Evolutionary conservation across 495 filamentous ascomycete species (phyloP).

Genomic region (Trichoderma reesei): DNA sequence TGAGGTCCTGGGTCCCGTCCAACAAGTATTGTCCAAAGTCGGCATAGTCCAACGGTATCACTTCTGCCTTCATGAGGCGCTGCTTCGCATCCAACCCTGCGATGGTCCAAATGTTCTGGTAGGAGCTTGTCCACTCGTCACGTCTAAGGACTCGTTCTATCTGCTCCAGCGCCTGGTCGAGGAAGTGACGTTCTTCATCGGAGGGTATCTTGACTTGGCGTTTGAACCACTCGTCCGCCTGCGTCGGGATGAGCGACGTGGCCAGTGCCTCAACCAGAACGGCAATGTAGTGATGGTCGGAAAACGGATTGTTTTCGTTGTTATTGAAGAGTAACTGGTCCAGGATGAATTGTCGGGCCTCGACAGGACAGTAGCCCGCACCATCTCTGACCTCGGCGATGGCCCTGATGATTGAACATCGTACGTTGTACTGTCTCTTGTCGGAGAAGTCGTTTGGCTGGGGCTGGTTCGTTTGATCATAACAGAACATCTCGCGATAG

Average conservation of each 20-base stretch:
- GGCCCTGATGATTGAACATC: constrained; percentile 68
- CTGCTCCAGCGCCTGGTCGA: constrained; percentile 64
- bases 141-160: constrained; percentile 84
- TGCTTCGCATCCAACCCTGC: constrained; percentile 73
- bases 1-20: constrained; percentile 63
- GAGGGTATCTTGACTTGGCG: constrained; percentile 29
- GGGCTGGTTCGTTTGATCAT: constrained; percentile 59
- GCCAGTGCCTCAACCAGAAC: constrained; percentile 71
- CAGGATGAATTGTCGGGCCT: constrained; percentile 68
- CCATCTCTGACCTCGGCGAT: constrained; percentile 69
- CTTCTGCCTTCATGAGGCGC: constrained; percentile 59
- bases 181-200: constrained; percentile 39
- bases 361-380: constrained; percentile 49
- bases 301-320: constrained; percentile 77
- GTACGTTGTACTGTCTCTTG: constrained; percentile 68
- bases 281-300: constrained; percentile 80
- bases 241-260: constrained; percentile 57
- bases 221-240: constrained; percentile 38
- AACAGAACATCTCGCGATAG: constrained; percentile 83
- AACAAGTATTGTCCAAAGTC: constrained; percentile 76
- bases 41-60: constrained; percentile 49
- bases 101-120: constrained; percentile 80
- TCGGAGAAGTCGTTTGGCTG: constrained; percentile 84
- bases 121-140: constrained; percentile 88
- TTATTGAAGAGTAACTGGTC: constrained; percentile 89